Base-by-base conservation (phyloP, 306 rosid genomes). In the Sophora flavescens region DNA sequence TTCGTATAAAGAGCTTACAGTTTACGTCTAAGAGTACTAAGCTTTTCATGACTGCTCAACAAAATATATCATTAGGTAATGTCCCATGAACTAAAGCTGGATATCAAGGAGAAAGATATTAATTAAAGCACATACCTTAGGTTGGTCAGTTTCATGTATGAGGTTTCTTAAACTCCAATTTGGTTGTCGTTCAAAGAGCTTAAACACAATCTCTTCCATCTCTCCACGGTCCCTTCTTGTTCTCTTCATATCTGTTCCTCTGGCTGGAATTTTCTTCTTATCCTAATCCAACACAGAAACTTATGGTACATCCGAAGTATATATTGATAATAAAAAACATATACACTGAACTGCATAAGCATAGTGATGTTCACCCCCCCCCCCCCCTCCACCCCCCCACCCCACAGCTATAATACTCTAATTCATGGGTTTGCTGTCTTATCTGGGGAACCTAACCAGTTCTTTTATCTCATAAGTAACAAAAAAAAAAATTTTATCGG, bases 111-210 rank as follows among this genome's bases (percentile, higher is more conserved):
- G 57, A 67, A 69, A 78, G 18, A 52, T 59, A 47, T 22, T 14
- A 52, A 54, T 38, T 41, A 45, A 72, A 76, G 48, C 52, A 72
- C 91, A 63, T 91, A 93, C 98, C 85, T 93, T 97, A 64, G 98
- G 98, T 82, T 91, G 98, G 83, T 93, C 91, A 0, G 98, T 93
- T 85, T 90, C 93, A 81, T 90, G 90, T 77, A 91, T 82, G 83
- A 93, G 90, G 51, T 87, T 88, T 82, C 86, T 90, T 74, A 88
- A 80, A 35, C 96, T 91, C 94, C 97, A 90, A 72, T 88, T 88
- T 45, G 97, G 61, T 56, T 91, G 90, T 65, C 86, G 78, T 74
- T 93, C 98, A 81, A 93, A 91, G 59, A 91, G 90, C 86, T 88
- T 93, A 70, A 93, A 90, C 82, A 93, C 82, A 41, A 91, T 87